Conservation (phyloP, 805 yeast genomes). For the Cyberlindnera xishuangbannaensis region DNA sequence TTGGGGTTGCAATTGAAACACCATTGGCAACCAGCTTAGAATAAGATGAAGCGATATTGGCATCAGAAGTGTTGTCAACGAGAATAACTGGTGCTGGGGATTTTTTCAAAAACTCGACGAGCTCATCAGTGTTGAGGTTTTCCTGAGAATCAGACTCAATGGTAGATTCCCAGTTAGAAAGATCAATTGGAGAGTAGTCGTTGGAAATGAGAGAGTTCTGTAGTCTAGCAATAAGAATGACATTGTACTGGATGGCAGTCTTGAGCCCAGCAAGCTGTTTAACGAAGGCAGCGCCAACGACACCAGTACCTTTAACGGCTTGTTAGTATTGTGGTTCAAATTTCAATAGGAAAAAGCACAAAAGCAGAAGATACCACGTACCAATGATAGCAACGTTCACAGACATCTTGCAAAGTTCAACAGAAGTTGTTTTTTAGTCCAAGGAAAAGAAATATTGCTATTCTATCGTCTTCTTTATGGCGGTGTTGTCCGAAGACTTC, state of each 20-base stretch:
- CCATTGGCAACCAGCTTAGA: constrained; percentile 70
- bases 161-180: constrained; percentile 50
- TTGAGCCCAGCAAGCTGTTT: constrained; percentile 66
- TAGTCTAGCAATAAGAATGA: constrained; percentile 75
- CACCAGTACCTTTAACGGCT: constrained; percentile 71
- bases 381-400: constrained; percentile 73
- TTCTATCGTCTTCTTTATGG: background rate
- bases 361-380: no score
- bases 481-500: no score
- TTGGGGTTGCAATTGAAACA: constrained; percentile 94
- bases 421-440: no score
- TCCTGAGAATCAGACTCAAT: constrained; percentile 38
- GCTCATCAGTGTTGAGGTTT: constrained; percentile 48
- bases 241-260: constrained; percentile 60
- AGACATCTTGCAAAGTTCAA: no score
- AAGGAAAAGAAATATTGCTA: background rate
- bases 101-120: constrained; percentile 55
- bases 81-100: constrained; percentile 74
- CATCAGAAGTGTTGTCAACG: constrained; percentile 92
- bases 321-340: no score
- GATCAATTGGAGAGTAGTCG: constrained; percentile 67
- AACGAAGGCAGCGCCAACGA: constrained; percentile 89
- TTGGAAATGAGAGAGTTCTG: constrained; percentile 59
- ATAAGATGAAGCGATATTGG: constrained; percentile 67
- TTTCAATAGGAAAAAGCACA: no score